Base-by-base conservation (phyloP, 495 filamentous ascomycete genomes). In the Penicillium macrosclerotiorum region DNA sequence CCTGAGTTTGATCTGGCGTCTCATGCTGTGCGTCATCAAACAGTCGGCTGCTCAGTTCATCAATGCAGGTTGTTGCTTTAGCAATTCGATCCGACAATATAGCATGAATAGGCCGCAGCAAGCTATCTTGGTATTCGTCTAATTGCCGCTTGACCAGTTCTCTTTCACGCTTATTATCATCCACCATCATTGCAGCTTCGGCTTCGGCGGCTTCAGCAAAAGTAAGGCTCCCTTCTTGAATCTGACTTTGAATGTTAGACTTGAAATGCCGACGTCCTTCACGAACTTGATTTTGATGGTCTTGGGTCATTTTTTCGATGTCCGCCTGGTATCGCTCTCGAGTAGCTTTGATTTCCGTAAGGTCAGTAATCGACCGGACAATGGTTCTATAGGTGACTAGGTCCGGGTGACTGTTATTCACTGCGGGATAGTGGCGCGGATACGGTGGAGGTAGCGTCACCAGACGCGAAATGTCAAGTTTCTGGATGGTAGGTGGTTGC, bases 371-470 rank as follows among this genome's bases (percentile, higher is more conserved):
- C 0, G 77, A 73, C 11, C 94, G 84, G 13, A 96, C 86, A 0
- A 82, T 70, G 6, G 76, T 83, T 25, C 93, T 80, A 18, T 89
- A 88, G 0, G 84, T 74, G 0, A 90, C 77, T 7, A 98, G 77
- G 42, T 93, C 84, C 0, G 93, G 93, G 60, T 98, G 93, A 56
- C 82, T 89, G 57, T 98, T 98, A 61, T 94, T 95, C 37, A 96
- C 87, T 4, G 93, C 93, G 9, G 93, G 93, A 57, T 96, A 84
- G 61, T 96, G 89, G 12, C 90, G 80, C 2, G 93, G 93, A 62
- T 91, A 97, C 2, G 93, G 88, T 4, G 89, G 93, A 6, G 95
- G 93, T 1, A 98, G 74, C 0, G 93, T 98, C 1, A 98, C 85
- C 1, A 98, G 76, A 2, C 93, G 78, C 4, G 93, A 96, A 20